Percentiles rank a stretch among this genome's conserved stretches.
phyloP scores from a whole-genome alignment of 75 land plant species.

The Cryptomeria japonica region DNA sequence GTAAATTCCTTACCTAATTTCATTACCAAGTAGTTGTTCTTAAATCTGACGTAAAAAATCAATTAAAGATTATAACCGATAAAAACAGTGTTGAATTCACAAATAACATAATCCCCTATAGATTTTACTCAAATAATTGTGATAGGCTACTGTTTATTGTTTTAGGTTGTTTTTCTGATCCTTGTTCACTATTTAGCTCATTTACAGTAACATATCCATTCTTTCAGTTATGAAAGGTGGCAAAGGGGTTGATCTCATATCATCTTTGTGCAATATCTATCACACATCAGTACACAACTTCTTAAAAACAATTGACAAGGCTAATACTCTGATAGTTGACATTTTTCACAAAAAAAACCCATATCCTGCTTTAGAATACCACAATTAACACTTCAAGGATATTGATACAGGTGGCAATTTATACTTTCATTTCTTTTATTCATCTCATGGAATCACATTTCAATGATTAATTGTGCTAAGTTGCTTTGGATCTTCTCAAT shows the following conservation, averaged over 20 bases:
- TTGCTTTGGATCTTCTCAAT: neutral
- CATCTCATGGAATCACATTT: neutral
- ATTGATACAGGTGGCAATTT: slow-evolving; percentile 59
- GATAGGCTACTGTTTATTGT: neutral
- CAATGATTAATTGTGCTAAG: neutral
- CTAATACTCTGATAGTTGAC: slow-evolving; percentile 55
- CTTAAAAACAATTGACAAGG: slow-evolving; percentile 47
- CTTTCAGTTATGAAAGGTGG: slow-evolving; percentile 51
- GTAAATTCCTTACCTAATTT: too few species aligned
- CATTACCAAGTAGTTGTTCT: too few species aligned
- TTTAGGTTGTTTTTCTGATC: neutral
- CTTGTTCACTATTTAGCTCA: neutral
- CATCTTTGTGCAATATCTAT: slow-evolving; percentile 75
- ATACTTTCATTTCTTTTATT: neutral
- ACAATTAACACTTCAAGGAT: slow-evolving; percentile 43
- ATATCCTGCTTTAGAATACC: slow-evolving; percentile 40
- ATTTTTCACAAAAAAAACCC: slow-evolving; percentile 62
- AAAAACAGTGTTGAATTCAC: too few species aligned
- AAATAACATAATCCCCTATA: slow-evolving; percentile 30
- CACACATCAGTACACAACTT: slow-evolving; percentile 86
- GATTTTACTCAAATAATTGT: neutral
- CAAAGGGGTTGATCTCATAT: slow-evolving; percentile 69
- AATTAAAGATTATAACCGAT: too few species aligned
- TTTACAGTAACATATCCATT: slow-evolving; percentile 3
- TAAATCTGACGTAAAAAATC: too few species aligned